A percentile compares a stretch with the other conserved stretches of the same genome.
These are phyloP conservation scores for Solanum boliviense DNA, from an alignment of 257 asterid species.

Conservation along the genomic window DNA sequence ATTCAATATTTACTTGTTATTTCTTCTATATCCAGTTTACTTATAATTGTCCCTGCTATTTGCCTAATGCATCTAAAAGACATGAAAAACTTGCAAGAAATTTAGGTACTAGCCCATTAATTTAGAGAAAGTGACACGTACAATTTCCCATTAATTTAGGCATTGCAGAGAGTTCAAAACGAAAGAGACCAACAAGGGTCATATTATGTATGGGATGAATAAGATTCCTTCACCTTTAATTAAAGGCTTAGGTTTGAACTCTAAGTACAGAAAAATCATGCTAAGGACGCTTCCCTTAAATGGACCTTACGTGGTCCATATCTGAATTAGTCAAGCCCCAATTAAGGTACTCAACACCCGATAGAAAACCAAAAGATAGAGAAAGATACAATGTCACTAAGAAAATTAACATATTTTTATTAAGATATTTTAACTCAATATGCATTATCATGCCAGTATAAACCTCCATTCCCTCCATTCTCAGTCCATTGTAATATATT, in stretches of 20 bases:
- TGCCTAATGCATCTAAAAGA: background rate
- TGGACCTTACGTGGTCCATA: background rate
- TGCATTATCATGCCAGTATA: background rate
- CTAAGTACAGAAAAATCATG: background rate
- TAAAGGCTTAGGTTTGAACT: background rate
- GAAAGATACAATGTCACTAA: background rate
- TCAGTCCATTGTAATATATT: background rate
- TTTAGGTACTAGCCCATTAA: background rate
- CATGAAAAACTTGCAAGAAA: background rate
- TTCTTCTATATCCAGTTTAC: background rate
- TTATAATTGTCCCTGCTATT: background rate
- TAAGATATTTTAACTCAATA: background rate
- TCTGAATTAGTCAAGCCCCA: background rate
- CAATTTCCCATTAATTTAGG: background rate
- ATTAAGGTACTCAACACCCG: background rate
- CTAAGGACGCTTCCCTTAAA: background rate
- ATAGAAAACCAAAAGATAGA: background rate
- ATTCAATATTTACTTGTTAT: background rate
- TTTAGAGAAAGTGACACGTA: background rate
- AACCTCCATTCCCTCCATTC: background rate
- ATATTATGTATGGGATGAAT: background rate
- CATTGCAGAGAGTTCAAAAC: background rate
- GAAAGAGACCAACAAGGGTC: background rate
- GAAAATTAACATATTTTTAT: background rate
- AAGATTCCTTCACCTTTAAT: background rate